These are phyloP conservation scores for Geotrichum fermentans DNA, from an alignment of 1,139 yeast species.

Conservation along the genomic window DNA sequence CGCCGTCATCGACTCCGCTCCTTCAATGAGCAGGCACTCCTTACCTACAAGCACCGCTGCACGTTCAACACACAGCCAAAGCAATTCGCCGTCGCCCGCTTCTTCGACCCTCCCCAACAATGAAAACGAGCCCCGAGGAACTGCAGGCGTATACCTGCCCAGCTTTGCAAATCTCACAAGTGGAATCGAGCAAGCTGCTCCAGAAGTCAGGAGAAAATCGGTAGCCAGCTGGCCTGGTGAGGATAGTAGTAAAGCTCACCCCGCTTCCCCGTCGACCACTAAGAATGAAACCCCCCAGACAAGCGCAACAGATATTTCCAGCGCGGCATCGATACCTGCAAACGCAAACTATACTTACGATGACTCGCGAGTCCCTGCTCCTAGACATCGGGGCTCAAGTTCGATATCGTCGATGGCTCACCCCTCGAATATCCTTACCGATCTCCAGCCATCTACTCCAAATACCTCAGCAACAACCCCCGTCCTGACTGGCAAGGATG, in stretches of 20 bases:
- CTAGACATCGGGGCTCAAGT: not conserved
- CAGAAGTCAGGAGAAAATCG: not conserved
- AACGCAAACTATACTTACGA: not conserved
- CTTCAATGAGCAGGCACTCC: not conserved
- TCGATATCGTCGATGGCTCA: constrained; percentile 1
- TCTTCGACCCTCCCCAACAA: not conserved
- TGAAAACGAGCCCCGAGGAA: not conserved
- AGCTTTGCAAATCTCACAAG: constrained; percentile 19
- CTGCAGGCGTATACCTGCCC: constrained; percentile 7
- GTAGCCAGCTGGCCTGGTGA: not conserved
- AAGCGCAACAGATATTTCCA: constrained; percentile 4
- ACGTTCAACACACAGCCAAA: not conserved
- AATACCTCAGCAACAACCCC: not conserved
- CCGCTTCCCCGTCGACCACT: not conserved
- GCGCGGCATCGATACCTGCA: not conserved
- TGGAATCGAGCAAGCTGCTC: constrained; percentile 5
- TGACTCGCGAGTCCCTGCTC: not conserved
- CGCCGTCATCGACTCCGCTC: too few species aligned
- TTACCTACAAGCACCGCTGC: not conserved
- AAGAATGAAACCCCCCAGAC: not conserved
- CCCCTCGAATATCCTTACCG: not conserved
- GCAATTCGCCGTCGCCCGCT: not conserved
- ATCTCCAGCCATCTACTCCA: not conserved
- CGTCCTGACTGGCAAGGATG: not conserved
- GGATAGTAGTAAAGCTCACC: not conserved